Base-by-base conservation (phyloP, 352 stramenopile species). In the Peronosclerospora sorghi region DNA sequence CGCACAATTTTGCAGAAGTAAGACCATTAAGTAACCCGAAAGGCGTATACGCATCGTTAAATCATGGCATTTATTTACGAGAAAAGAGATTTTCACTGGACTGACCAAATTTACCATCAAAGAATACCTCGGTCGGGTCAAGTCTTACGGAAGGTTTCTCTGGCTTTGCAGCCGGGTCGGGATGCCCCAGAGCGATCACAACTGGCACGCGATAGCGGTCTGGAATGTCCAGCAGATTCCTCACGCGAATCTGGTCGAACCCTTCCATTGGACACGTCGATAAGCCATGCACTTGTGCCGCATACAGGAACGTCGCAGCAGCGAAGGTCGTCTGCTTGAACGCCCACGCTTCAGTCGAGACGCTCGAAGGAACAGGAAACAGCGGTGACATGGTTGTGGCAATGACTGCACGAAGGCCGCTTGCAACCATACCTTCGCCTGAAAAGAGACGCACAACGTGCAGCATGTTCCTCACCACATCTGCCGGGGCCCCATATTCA, bases 261-360 rank as follows among this genome's bases (percentile, higher is more conserved):
- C 77, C 80, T 59, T 90, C 80, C 73, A 89, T 92, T 9, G 70
- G 61, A 32, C 74, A 86, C 20, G 75, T 88, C 40, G 59, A 64
- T 2, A 94, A 51, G 0, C 72, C 76, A 21, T 87, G 70, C 4
- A 72, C 60, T 36, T 87, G 62, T 5, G 78, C 76, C 0, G 81
- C 81, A 14, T 80, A 69, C 23, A 91, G 23, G 46, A 88, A 90
- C 18, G 68, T 71, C 2, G 72, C 62, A 0, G 77, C 81, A 10
- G 74, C 81, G 38, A 94, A 74, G 19, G 61, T 62, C 9, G 78
- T 84, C 50, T 86, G 73, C 54, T 94, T 94, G 61, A 76, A 86
- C 1, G 76, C 67, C 78, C 78, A 94, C 23, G 78, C 74, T 30
- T 83, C 65, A 2, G 71, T 78, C 5, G 76, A 71, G 23, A 83